Evolutionary conservation across 2,329 filamentous ascomycete species (phyloP).

Genomic region (Cytospora piceicola): DNA sequence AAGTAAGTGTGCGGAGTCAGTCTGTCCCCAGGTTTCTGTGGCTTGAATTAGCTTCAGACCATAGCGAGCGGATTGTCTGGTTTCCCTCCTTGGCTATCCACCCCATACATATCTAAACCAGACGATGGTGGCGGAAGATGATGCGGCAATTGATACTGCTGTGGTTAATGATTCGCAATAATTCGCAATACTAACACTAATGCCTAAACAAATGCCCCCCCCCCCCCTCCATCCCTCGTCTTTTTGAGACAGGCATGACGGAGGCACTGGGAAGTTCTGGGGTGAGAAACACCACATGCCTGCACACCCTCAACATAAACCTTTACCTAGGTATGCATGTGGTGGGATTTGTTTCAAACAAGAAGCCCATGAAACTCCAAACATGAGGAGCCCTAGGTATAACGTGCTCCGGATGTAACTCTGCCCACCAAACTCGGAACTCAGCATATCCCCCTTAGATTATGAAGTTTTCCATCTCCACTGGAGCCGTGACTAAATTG

Average conservation of each 20-base stretch:
- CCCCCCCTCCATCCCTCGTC: background rate
- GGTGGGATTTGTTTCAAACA: constrained; percentile 15
- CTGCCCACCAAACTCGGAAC: constrained; percentile 6
- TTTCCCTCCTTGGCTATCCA: background rate
- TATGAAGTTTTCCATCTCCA: too few species aligned
- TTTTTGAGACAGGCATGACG: background rate
- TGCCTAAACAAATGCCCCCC: too few species aligned
- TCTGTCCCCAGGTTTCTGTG: constrained; percentile 1
- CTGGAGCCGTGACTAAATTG: too few species aligned
- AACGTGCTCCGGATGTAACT: background rate
- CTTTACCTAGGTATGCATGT: background rate
- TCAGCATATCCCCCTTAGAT: background rate
- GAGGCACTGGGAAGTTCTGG: background rate
- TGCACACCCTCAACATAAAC: background rate
- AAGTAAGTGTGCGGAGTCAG: too few species aligned
- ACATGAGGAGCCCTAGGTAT: background rate
- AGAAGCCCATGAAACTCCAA: constrained; percentile 7
- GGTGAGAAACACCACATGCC: background rate
- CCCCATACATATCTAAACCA: background rate
- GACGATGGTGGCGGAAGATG: background rate
- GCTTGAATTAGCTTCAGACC: constrained; percentile 16
- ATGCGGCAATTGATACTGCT: background rate
- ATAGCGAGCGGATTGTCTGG: constrained; percentile 5
- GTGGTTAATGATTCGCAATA: background rate
- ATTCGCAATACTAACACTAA: background rate